Evolutionary conservation across 2,329 filamentous ascomycete species (phyloP).

Genomic region (Teratosphaeria epicoccoides): DNA sequence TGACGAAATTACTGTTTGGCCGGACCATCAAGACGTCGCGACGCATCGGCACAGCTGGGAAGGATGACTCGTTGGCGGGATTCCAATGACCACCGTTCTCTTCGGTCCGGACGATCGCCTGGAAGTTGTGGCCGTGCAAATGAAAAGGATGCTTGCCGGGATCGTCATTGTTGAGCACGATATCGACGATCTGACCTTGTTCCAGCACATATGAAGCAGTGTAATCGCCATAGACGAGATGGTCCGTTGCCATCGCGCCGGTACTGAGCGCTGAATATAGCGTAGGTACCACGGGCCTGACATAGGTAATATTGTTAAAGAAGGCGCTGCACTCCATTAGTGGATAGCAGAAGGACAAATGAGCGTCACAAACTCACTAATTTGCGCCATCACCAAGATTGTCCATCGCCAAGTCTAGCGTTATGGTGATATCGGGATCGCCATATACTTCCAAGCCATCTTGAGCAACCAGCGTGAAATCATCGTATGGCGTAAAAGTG

Average conservation of each 20-base stretch:
- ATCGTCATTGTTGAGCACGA: slow-evolving; percentile 69
- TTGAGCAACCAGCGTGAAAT: slow-evolving; percentile 58
- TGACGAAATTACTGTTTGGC: slow-evolving; percentile 44
- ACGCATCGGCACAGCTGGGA: slow-evolving; percentile 35
- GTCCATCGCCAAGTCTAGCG: slow-evolving; percentile 51
- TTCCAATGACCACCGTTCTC: slow-evolving; percentile 25
- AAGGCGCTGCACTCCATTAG: slow-evolving; percentile 29
- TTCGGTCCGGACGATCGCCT: slow-evolving; percentile 38
- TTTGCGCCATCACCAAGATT: slow-evolving; percentile 56
- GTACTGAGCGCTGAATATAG: slow-evolving; percentile 65
- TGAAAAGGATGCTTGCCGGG: slow-evolving; percentile 61
- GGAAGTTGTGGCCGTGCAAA: slow-evolving; percentile 68
- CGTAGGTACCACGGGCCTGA: slow-evolving; percentile 62
- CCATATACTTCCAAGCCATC: slow-evolving; percentile 53
- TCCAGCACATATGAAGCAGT: slow-evolving; percentile 53
- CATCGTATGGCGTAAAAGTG: slow-evolving; percentile 60
- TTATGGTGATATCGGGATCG: slow-evolving; percentile 52
- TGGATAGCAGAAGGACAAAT: not conserved
- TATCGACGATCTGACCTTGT: slow-evolving; percentile 56
- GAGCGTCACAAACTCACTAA: slow-evolving; percentile 41
- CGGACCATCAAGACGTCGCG: slow-evolving; percentile 46
- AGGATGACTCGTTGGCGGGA: slow-evolving; percentile 24
- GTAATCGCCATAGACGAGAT: slow-evolving; percentile 41
- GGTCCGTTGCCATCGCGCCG: slow-evolving; percentile 36
- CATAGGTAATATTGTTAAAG: slow-evolving; percentile 67